Base-by-base conservation (phyloP, 192 early-diverging fungal genomes). In the Glomus cerebriforme region DNA sequence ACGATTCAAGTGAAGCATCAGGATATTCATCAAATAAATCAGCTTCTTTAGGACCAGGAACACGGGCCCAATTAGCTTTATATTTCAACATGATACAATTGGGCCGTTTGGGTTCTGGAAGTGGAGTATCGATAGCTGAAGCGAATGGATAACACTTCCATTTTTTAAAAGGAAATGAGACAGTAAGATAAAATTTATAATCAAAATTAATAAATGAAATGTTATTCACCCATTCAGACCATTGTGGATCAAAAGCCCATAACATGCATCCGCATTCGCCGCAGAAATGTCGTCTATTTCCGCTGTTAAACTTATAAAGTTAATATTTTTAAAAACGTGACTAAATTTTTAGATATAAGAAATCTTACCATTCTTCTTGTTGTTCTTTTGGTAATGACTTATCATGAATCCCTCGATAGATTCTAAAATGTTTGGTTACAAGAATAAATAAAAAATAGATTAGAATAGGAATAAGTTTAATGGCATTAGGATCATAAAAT, bases 81-180 rank as follows among this genome's bases (percentile, higher is more conserved):
- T 80, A 83, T 27, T 78, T 79, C 6, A 87, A 62, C 85, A 86
- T 86, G n/a, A 90, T 83, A 45, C 84, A 83, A 22, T 79, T 27
- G 3, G 73, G 74, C 0, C 49, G 58, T 49, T 85, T 60, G 0
- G 89, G 85, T 35, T 78, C 73, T 2, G 86, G 87, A 63, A 92
- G 80, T 63, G 81, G 83, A 0, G 87, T 88, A 47, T 92, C 91
- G 76, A 92, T 92, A 4, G 86, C 85, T 65, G 83, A 86, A 0
- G 91, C 89, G 82, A 80, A 77, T 22, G 84, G 82, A 62, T 82
- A 85, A 6, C 85, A 87, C 73, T 84, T 7, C 15, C 13, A 22
- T 54, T 72, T 69, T 34, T n/a, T n/a, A 26, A 47, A 72, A 69
- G 12, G 39, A n/a, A 69, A 34, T 84, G 49, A 83, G 82, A 13